Conservation (phyloP, 1,284 basidiomycete genomes). For the Macrocystidia cucumis region DNA sequence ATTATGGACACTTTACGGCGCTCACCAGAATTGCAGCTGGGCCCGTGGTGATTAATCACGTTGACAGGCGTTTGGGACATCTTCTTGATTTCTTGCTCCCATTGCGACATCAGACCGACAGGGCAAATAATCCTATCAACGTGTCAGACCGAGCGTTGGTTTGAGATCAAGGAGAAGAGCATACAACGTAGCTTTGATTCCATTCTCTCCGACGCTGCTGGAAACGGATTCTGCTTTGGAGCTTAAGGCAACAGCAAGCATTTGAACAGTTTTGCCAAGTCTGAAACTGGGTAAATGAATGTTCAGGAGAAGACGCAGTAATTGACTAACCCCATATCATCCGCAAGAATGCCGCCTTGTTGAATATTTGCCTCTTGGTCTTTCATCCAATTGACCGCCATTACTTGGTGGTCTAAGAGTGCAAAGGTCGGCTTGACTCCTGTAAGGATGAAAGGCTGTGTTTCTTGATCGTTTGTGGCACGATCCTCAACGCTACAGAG, state of each 20-base stretch:
- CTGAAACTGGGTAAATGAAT: conserved; percentile 23
- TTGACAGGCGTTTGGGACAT: conserved; percentile 68
- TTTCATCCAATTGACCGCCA: conserved; percentile 84
- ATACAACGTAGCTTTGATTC: conserved; percentile 72
- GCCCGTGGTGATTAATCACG: conserved; percentile 81
- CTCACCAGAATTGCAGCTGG: conserved; percentile 63
- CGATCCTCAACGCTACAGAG: too few species aligned
- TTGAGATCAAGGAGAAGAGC: conserved; percentile 17
- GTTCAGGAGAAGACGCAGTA: conserved; percentile 6
- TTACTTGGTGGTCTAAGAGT: conserved; percentile 83
- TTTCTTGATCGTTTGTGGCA: too few species aligned
- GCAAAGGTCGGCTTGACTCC: too few species aligned
- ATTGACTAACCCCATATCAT: conserved; percentile 75
- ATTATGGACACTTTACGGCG: conserved; percentile 4
- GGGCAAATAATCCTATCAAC: conserved; percentile 69
- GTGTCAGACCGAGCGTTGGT: conserved; percentile 5
- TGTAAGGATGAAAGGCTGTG: too few species aligned
- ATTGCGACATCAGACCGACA: conserved; percentile 84
- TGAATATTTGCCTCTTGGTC: conserved; percentile 64
- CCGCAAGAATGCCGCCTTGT: conserved; percentile 89
- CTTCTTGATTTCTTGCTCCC: conserved; percentile 80
- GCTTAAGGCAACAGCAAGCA: conserved; percentile 69
- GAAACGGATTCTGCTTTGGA: conserved; percentile 73
- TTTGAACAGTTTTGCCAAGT: conserved; percentile 92
- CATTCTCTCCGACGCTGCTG: conserved; percentile 63